Evolutionary conservation across 2,329 filamentous ascomycete genomes (phyloP).

Genomic region (Calonectria leucothoes): DNA sequence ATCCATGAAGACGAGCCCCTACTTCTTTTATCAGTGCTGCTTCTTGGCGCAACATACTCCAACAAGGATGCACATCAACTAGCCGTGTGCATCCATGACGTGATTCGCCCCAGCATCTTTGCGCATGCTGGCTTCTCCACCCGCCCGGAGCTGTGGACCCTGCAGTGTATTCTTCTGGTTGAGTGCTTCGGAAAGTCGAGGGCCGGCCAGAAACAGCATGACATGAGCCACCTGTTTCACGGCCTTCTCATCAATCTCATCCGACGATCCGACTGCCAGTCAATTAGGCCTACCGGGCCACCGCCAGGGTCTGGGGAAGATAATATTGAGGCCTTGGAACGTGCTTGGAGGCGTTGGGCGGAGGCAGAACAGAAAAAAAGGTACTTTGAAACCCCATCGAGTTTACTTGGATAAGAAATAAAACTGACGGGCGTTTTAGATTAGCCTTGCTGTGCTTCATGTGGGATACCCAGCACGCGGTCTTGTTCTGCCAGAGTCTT

Average conservation of each 20-base stretch:
- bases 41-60: conserved; percentile 72
- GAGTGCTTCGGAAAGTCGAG: conserved; percentile 74
- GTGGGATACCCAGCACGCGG: conserved; percentile 74
- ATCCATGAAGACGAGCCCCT: conserved; percentile 61
- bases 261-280: conserved; percentile 50
- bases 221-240: conserved; percentile 69
- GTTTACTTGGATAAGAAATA: background rate
- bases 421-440: conserved; percentile 38
- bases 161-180: conserved; percentile 71
- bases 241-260: conserved; percentile 53
- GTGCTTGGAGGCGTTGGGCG: conserved; percentile 64
- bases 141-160: conserved; percentile 69
- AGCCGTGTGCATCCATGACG: conserved; percentile 71
- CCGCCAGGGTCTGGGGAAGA: conserved; percentile 39
- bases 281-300: conserved; percentile 41
- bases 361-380: conserved; percentile 70
- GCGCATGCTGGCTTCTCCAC: conserved; percentile 67
- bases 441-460: conserved; percentile 72
- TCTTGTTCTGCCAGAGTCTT: conserved; percentile 73
- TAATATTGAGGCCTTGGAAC: conserved; percentile 53
- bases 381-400: conserved; percentile 35
- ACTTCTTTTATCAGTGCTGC: conserved; percentile 64
- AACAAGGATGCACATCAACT: conserved; percentile 69
- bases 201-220: conserved; percentile 71
- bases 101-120: conserved; percentile 69